Evolutionary conservation across 2,329 filamentous ascomycete genomes (phyloP), one percentile per base, ranked within the genome.

Genomic region (Pseudocercospora vitis): DNA sequence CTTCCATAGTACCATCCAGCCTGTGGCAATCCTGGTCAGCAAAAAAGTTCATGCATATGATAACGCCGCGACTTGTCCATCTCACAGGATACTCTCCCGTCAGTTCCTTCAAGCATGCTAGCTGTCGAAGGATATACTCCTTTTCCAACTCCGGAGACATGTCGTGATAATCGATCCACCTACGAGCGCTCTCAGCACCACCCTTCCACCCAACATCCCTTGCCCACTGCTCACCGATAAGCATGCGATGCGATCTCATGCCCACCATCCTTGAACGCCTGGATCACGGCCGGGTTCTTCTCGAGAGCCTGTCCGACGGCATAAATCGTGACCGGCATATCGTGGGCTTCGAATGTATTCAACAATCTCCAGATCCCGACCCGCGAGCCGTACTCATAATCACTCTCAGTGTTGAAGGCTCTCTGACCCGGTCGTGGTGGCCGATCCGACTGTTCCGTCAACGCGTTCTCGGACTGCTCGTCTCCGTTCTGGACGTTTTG

Each of bases 161-260:
- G 49, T 74, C 68, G 63, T 76, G 73, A 55, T 78, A 75, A 45
- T 78, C 75, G 14, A 78, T 70, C 77, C 77, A 80, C 32, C 49
- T 33, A 28, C 39, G 28, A 3, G 8, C 45, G 11, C 16, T 18
- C 2, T 33, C 45, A 31, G 26, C 28, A 21, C 7, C n/a, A 7
- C 11, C 9, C 2, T 9, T 14, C 29, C 28, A 48, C 24, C n/a
- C n/a, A n/a, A n/a, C n/a, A n/a, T 12, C 9, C 2, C 4, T 6
- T 4, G 37, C 19, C 18, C 23, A 4, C 9, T 1, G 24, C 19
- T 42, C 12, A 42, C 37, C 77, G 70, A 50, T 78, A 76, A 1
- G 73, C 76, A 55, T 79, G 77, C 0, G 70, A 73, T 0, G 76
- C 77, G 24, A 79, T 69, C 53, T 80, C 77, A 60, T 79, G 77